Base-by-base conservation (phyloP, 2,329 filamentous ascomycete species). In the Fusarium oxysporum region DNA sequence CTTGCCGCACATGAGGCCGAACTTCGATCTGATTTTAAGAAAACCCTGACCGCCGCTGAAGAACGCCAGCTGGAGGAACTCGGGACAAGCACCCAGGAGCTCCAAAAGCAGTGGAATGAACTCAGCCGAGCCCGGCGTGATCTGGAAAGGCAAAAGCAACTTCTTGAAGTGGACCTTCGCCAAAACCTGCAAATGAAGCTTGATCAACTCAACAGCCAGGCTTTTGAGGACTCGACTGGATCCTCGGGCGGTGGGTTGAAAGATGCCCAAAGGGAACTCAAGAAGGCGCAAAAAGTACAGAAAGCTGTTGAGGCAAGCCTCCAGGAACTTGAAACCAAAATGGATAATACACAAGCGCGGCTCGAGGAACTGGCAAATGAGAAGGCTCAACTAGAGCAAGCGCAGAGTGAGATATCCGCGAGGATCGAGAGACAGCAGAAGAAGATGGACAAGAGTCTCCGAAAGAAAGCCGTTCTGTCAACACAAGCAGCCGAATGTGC, bases 361-460 rank as follows among this genome's bases (percentile, higher is more conserved):
- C 85, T 93, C 32, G 83, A 86, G 35, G 83, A 90, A 65, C 82
- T 92, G 9, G 86, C 92, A 33, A 75, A 79, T 2, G 82, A 86
- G 77, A 92, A 82, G 83, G 84, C 86, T 2, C 87, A 93, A 71
- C 92, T 90, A 76, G 91, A 95, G 79, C 88, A 92, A 45, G 86
- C 90, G 60, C 90, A 95, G 75, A 91, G 94, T 78, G 92, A 95
- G 50, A 88, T 97, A 60, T 91, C 93, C 6, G 88, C 88, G 58
- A 89, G 89, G 38, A 96, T 98, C 72, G 92, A 96, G 79, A 94
- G 92, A 79, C 91, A 96, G 75, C 94, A 97, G 83, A 95, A 95
- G 82, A 89, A 90, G 54, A 93, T 98, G 86, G 95, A 98, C 80
- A 97, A 96, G 86, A 95, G 92, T 74, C 92, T 97, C 79, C 93